Evolutionary conservation across 2,329 filamentous ascomycete genomes (phyloP).

Genomic region (Colletotrichum agaves): DNA sequence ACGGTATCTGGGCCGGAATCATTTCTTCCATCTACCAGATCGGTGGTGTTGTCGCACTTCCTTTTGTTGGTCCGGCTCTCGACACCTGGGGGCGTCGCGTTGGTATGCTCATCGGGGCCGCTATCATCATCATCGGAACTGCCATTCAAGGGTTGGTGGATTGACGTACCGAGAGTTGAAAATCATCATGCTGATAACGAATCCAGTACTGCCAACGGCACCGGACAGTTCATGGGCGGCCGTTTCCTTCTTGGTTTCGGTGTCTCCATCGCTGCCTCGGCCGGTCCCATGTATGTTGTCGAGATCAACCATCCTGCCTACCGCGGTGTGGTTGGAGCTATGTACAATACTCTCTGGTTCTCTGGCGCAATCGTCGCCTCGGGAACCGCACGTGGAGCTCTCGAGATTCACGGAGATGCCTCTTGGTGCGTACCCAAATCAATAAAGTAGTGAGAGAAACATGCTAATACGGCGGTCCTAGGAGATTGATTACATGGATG

Average conservation of each 20-base stretch:
- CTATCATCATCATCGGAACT: conserved; percentile 55
- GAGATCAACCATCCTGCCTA: conserved; percentile 59
- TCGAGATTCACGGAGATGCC: conserved; percentile 49
- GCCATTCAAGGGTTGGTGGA: conserved; percentile 51
- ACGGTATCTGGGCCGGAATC: conserved; percentile 59
- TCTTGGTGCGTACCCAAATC: conserved; percentile 49
- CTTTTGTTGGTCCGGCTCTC: conserved; percentile 57
- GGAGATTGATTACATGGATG: conserved; percentile 50
- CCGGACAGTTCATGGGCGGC: conserved; percentile 62
- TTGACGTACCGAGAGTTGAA: too few relatives aligned
- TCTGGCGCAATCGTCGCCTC: conserved; percentile 61
- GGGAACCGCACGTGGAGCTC: conserved; percentile 58
- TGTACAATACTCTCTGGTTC: conserved; percentile 59
- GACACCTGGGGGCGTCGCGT: conserved; percentile 59
- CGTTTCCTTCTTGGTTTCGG: conserved; percentile 71
- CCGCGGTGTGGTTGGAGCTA: conserved; percentile 53
- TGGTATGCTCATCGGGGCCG: conserved; percentile 57
- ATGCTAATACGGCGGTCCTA: not conserved
- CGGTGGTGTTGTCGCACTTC: conserved; percentile 58
- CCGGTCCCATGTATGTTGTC: conserved; percentile 59
- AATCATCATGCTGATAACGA: too few relatives aligned
- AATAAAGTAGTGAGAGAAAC: not conserved
- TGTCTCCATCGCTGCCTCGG: conserved; percentile 57
- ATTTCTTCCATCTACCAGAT: conserved; percentile 64
- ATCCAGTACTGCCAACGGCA: conserved; percentile 45